These are phyloP conservation scores for Gomphus bonarii DNA, from an alignment of 1,284 basidiomycete species.

Conservation along the genomic window DNA sequence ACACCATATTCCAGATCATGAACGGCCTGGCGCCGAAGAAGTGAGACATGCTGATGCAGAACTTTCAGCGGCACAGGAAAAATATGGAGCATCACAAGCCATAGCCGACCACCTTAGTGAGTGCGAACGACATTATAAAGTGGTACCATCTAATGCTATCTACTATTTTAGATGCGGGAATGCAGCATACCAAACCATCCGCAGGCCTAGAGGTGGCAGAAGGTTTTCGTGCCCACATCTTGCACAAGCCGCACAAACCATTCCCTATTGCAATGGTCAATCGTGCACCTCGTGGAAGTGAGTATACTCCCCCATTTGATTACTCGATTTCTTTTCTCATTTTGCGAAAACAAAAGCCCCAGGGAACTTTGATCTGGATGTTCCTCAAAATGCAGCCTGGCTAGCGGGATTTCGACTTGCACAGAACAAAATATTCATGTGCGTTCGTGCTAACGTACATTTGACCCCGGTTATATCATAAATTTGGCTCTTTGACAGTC, in stretches of 20 bases:
- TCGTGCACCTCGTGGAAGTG: constrained; percentile 53
- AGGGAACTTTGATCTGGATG: constrained; percentile 43
- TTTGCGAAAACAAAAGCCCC: constrained; percentile 21
- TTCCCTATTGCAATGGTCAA: constrained; percentile 71
- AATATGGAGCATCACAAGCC: constrained; percentile 5
- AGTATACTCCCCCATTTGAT: constrained; percentile 16
- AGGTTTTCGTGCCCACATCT: constrained; percentile 40
- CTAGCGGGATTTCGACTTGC: constrained; percentile 64
- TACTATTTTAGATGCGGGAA: constrained; percentile 23
- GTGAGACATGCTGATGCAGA: constrained; percentile 1
- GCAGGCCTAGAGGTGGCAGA: constrained; percentile 19
- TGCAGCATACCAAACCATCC: constrained; percentile 25
- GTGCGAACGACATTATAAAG: not conserved
- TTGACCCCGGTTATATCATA: not conserved
- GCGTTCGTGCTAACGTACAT: constrained; percentile 15
- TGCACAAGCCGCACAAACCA: constrained; percentile 48
- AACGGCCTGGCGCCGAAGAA: constrained; percentile 1
- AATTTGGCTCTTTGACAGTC: constrained; percentile 24
- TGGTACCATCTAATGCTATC: constrained; percentile 2
- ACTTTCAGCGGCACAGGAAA: constrained; percentile 1
- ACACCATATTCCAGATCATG: not conserved
- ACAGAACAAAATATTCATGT: constrained; percentile 61
- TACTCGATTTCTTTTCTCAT: not conserved
- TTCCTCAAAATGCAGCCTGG: constrained; percentile 72
- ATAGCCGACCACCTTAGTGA: constrained; percentile 25